Base-by-base conservation (phyloP, 257 asterid genomes). In the Solanum paucissectum region DNA sequence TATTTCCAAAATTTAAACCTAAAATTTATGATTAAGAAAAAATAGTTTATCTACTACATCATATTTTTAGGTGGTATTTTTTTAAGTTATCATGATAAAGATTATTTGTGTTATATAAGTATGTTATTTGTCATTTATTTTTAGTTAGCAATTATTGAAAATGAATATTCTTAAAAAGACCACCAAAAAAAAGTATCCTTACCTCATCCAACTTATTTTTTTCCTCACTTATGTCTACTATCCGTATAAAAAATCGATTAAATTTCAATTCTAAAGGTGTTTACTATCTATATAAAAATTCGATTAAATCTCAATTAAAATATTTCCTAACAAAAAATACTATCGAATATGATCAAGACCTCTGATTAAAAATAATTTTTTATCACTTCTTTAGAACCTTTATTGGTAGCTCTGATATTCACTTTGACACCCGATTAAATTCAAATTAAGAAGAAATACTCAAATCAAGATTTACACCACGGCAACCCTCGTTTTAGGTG, bases 1-100 rank as follows among this genome's bases (percentile, higher is more conserved):
- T 1, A 52, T 52, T 6, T 0, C 0, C 0, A 6, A 52, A 1
- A 13, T 0, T 6, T 1, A 4, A 52, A 18, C 1, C 0, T 52
- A 18, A 55, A 55, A 6, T 0, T 55, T 55, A 0, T 18, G 2
- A 55, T 55, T 6, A 55, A 1, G 8, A 18, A 5, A 58, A 8
- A 21, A 1, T 1, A 20, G 0, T 0, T 0, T 20, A 7, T 58
- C 5, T 5, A 20, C 1, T 52, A 0, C 9, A 52, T 1, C 2
- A 16, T 2, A 52, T 58, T 58, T 0, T 58, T 21, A 20, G 0
- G 1, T 58, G 12, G 1, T 10, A 62, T 4, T 33, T 5, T 62
- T 62, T 62, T n/a, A n/a, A 62, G 5, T 62, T 0, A 62, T 62
- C 33, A n/a, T 13, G 38, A 68, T 29, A 29, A 29, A 18, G 9